phyloP scores from a whole-genome alignment of 331 rosid genomes.

The Telfairia occidentalis region DNA sequence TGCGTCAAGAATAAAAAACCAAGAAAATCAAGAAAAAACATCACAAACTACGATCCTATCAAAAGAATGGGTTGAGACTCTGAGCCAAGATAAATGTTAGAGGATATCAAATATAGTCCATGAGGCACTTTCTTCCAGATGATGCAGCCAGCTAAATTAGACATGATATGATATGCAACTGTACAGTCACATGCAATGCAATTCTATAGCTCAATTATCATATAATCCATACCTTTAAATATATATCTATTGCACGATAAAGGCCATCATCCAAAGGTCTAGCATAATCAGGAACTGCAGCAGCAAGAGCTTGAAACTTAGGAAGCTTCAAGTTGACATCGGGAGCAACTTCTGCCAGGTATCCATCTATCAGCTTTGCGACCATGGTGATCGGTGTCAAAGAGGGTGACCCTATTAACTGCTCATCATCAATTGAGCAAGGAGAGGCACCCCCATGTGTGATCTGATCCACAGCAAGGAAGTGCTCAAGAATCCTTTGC shows the following conservation, averaged over 20 bases:
- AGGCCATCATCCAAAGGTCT: slow-evolving; percentile 96
- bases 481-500: slow-evolving; percentile 81
- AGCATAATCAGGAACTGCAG: slow-evolving; percentile 90
- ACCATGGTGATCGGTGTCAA: slow-evolving; percentile 80
- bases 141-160: not conserved
- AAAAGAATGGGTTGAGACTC: slow-evolving; percentile 2
- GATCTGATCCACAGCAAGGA: slow-evolving; percentile 70
- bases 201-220: not conserved
- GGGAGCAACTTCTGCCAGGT: slow-evolving; percentile 99
- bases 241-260: slow-evolving; percentile 89
- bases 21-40: not conserved
- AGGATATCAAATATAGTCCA: not conserved
- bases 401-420: slow-evolving; percentile 86
- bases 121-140: not conserved
- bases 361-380: slow-evolving; percentile 91
- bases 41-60: not conserved
- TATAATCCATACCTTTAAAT: slow-evolving; percentile 59
- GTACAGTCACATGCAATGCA: not conserved
- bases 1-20: not conserved
- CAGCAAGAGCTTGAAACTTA: slow-evolving; percentile 87
- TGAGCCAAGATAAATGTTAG: not conserved
- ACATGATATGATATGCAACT: not conserved
- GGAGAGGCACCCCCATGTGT: slow-evolving; percentile 66
- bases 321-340: slow-evolving; percentile 85
- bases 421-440: slow-evolving; percentile 64